These are phyloP conservation scores for Nicotiana rustica DNA, from an alignment of 305 asterid species.

Conservation along the genomic window DNA sequence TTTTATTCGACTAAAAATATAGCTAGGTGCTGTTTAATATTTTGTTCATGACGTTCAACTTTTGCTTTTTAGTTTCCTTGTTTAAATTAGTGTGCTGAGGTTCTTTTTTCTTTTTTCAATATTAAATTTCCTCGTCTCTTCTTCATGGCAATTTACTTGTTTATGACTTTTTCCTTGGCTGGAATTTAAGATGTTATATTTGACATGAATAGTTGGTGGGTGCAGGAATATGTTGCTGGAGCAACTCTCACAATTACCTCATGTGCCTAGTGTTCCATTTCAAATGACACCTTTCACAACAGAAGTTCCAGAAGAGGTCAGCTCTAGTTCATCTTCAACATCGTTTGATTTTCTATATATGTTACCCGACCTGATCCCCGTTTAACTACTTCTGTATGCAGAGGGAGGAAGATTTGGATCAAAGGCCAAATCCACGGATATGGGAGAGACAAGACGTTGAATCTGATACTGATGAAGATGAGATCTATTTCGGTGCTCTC, in stretches of 20 bases:
- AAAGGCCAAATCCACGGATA: slow-evolving; percentile 36
- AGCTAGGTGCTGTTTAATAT: no score
- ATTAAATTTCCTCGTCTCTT: neutral
- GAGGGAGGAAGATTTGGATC: slow-evolving; percentile 36
- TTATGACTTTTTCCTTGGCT: neutral
- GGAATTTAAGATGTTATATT: neutral
- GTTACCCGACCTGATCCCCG: slow-evolving; percentile 1
- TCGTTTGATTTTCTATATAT: slow-evolving; percentile 1
- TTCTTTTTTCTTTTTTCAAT: neutral
- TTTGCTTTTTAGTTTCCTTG: no score
- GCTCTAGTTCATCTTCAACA: slow-evolving; percentile 6
- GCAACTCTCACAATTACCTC: slow-evolving; percentile 39
- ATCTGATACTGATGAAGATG: slow-evolving; percentile 15
- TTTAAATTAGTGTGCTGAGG: no score
- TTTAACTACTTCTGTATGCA: neutral
- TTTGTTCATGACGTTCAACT: no score
- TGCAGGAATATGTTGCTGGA: slow-evolving; percentile 42
- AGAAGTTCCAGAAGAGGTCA: slow-evolving; percentile 38
- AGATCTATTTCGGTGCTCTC: neutral
- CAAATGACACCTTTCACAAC: slow-evolving; percentile 35
- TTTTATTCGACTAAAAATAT: no score
- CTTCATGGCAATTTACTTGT: neutral
- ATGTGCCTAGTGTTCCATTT: slow-evolving; percentile 42
- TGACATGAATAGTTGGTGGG: slow-evolving; percentile 13
- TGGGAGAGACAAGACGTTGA: neutral